A percentile compares a stretch with the other conserved stretches of the same genome.
phyloP scores from a whole-genome alignment of 2,329 filamentous ascomycete species.

The Sporothrix humicola region DNA sequence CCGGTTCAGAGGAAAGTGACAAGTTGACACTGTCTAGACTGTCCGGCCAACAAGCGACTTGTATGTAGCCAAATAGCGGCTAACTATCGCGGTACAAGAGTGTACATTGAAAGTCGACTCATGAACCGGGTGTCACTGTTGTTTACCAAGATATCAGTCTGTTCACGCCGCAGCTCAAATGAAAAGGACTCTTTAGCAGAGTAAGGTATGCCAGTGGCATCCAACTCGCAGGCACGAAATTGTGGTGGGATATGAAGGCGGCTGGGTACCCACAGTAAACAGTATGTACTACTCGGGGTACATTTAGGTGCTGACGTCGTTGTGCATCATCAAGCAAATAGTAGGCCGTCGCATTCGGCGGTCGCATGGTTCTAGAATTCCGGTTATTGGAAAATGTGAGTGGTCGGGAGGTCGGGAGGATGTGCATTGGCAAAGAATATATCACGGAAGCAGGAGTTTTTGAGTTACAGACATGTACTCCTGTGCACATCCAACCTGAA shows the following conservation, averaged over 20 bases:
- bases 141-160: not conserved
- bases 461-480: not conserved
- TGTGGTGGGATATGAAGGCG: not conserved
- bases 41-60: slow-evolving; percentile 1
- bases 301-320: not conserved
- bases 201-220: too few relatives aligned
- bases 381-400: not conserved
- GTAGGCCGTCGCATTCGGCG: not conserved
- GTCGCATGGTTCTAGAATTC: not conserved
- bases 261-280: not conserved
- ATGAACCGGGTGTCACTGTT: not conserved
- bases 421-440: not conserved
- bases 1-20: not conserved
- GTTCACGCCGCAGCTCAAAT: not conserved
- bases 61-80: not conserved
- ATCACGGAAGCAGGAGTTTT: not conserved
- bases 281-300: not conserved
- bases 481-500: slow-evolving; percentile 21
- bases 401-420: too few relatives aligned
- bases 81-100: not conserved
- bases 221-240: not conserved
- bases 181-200: too few relatives aligned
- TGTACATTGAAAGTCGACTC: not conserved
- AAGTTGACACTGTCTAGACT: not conserved
- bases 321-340: not conserved